Evolutionary conservation across 345 rosid genomes (phyloP).

Genomic region (Populus ilicifolia): DNA sequence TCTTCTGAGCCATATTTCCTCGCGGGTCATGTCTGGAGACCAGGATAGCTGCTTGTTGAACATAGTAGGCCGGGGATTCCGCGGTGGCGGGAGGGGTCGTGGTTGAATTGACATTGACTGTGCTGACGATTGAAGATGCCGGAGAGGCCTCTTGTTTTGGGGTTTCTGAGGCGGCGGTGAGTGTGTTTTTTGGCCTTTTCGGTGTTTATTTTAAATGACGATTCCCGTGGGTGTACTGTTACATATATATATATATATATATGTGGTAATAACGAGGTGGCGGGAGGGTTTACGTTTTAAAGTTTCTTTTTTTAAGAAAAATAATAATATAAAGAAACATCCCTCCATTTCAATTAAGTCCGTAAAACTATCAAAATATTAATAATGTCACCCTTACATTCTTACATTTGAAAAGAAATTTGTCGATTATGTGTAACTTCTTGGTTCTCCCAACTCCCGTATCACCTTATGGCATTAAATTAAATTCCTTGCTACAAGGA

Average conservation of each 20-base stretch:
- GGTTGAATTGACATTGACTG: too few species aligned
- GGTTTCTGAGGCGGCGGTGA: too few species aligned
- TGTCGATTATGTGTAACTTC: too few species aligned
- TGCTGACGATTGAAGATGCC: too few species aligned
- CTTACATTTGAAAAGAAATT: neutral
- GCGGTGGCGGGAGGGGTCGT: constrained; percentile 7
- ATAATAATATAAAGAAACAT: too few species aligned
- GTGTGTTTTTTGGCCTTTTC: neutral
- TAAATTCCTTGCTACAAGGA: too few species aligned
- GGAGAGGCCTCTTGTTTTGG: too few species aligned
- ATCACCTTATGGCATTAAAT: too few species aligned
- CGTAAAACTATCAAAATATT: too few species aligned
- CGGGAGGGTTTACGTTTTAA: neutral
- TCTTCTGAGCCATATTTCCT: constrained; percentile 68
- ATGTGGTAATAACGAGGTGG: neutral
- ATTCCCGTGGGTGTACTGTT: too few species aligned
- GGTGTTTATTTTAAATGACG: neutral
- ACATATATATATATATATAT: too few species aligned
- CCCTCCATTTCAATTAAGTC: neutral
- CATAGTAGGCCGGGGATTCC: constrained; percentile 10
- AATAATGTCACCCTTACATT: neutral
- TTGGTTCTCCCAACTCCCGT: neutral
- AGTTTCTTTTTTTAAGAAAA: too few species aligned
- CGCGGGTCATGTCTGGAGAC: constrained; percentile 73
- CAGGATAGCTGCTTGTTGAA: constrained; percentile 64